Conservation (phyloP, 768 basidiomycete genomes). For the Termitomyces bulborhizus region DNA sequence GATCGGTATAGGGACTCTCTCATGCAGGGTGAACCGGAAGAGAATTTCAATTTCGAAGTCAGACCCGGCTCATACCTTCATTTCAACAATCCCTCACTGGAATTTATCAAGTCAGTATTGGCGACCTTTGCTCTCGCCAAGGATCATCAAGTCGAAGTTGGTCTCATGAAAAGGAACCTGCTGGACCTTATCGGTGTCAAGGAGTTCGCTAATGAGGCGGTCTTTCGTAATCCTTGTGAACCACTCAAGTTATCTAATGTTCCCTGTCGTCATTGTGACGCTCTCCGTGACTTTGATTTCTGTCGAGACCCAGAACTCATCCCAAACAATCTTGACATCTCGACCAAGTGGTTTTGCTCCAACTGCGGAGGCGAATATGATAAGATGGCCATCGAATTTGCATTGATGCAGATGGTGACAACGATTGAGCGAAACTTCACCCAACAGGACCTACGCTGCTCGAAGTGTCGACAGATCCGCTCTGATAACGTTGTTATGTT, state of each 20-base stretch:
- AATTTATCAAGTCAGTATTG: constrained; percentile 84
- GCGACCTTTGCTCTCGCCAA: constrained; percentile 74
- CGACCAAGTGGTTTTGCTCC: constrained; percentile 63
- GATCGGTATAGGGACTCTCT: constrained; percentile 55
- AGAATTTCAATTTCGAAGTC: constrained; percentile 73
- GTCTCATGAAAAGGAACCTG: constrained; percentile 81
- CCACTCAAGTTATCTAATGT: constrained; percentile 80
- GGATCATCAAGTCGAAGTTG: constrained; percentile 83
- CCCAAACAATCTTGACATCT: constrained; percentile 43
- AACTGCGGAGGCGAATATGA: constrained; percentile 86
- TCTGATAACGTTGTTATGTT: constrained; percentile 81
- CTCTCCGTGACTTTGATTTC: constrained; percentile 88
- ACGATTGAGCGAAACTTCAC: constrained; percentile 67
- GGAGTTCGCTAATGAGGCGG: constrained; percentile 81
- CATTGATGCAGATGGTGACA: constrained; percentile 71
- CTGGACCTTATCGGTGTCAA: constrained; percentile 82
- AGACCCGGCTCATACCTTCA: constrained; percentile 84
- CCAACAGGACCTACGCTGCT: constrained; percentile 87
- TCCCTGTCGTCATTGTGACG: constrained; percentile 83
- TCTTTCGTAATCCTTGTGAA: constrained; percentile 90
- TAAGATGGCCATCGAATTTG: constrained; percentile 79
- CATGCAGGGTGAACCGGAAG: constrained; percentile 44
- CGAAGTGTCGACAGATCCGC: constrained; percentile 87
- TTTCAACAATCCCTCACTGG: constrained; percentile 74
- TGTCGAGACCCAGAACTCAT: constrained; percentile 87